Evolutionary conservation across 1,139 yeast species (phyloP).

Genomic region (Zygoascus meyerae): DNA sequence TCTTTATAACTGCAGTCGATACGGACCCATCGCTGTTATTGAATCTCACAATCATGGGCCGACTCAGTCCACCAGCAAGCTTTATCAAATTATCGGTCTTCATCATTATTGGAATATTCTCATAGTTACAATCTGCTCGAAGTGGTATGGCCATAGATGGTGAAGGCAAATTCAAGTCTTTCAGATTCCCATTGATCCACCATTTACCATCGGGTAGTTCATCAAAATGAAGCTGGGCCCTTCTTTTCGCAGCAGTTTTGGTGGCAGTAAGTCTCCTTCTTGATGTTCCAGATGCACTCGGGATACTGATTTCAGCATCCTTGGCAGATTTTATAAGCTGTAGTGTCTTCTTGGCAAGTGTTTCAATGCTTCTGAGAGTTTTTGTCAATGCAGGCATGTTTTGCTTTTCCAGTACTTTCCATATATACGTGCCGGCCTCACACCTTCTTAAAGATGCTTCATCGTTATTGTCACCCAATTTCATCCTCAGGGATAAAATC

Average conservation of each 20-base stretch:
- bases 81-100: constrained; percentile 34
- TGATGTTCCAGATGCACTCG: constrained; percentile 4
- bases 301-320: background rate
- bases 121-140: constrained; percentile 43
- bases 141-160: constrained; percentile 55
- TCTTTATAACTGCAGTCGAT: constrained; percentile 63
- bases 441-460: background rate
- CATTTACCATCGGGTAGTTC: constrained; percentile 26
- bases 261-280: constrained; percentile 4
- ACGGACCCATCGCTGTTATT: constrained; percentile 50
- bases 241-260: constrained; percentile 3
- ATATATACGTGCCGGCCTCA: constrained; percentile 18
- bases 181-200: constrained; percentile 50
- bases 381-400: background rate
- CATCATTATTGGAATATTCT: constrained; percentile 15
- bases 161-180: constrained; percentile 49
- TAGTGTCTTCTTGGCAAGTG: background rate
- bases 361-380: background rate
- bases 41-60: constrained; percentile 70
- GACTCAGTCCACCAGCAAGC: constrained; percentile 76
- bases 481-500: constrained; percentile 34
- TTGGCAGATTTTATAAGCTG: constrained; percentile 3
- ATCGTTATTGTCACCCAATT: constrained; percentile 4
- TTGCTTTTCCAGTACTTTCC: constrained; percentile 8
- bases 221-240: constrained; percentile 6